Percentiles rank a stretch among this genome's conserved stretches.
These are phyloP conservation scores for Lumnitzera racemosa DNA, from an alignment of 345 rosid genomes.

Conservation along the genomic window DNA sequence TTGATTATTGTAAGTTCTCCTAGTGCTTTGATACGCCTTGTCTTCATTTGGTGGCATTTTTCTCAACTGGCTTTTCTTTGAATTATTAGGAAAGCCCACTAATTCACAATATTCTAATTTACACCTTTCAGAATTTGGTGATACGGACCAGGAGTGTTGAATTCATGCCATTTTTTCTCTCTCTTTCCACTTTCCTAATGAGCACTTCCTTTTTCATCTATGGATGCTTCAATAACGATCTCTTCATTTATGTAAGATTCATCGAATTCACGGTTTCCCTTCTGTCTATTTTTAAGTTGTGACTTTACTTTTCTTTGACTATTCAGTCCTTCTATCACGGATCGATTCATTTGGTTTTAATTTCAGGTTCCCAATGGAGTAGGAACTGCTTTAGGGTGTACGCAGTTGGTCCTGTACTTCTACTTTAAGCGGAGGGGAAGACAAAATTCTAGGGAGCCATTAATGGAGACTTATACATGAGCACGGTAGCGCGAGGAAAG, in stretches of 20 bases:
- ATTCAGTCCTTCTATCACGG: too few species aligned
- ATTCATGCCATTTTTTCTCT: constrained; percentile 87
- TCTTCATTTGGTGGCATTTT: neutral
- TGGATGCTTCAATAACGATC: constrained; percentile 58
- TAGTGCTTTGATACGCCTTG: neutral
- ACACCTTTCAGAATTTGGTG: constrained; percentile 57
- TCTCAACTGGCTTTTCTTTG: neutral
- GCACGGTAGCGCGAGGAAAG: neutral
- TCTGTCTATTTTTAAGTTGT: neutral
- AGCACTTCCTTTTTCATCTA: constrained; percentile 62
- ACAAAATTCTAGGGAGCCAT: constrained; percentile 42
- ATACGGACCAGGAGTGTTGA: constrained; percentile 73
- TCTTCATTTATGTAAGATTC: constrained; percentile 59
- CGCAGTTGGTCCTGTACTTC: constrained; percentile 57
- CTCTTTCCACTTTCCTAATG: constrained; percentile 85
- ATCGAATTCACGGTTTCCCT: neutral
- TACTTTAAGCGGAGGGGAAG: constrained; percentile 32
- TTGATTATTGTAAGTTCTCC: constrained; percentile 63
- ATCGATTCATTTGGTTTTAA: neutral
- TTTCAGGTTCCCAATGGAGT: constrained; percentile 82
- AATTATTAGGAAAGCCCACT: neutral
- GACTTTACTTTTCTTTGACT: neutral
- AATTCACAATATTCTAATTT: constrained; percentile 1
- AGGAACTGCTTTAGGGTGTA: constrained; percentile 66
- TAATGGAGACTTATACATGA: constrained; percentile 44